Evolutionary conservation across 2,329 filamentous ascomycete species (phyloP).

Genomic region (Epichloe festucae): DNA sequence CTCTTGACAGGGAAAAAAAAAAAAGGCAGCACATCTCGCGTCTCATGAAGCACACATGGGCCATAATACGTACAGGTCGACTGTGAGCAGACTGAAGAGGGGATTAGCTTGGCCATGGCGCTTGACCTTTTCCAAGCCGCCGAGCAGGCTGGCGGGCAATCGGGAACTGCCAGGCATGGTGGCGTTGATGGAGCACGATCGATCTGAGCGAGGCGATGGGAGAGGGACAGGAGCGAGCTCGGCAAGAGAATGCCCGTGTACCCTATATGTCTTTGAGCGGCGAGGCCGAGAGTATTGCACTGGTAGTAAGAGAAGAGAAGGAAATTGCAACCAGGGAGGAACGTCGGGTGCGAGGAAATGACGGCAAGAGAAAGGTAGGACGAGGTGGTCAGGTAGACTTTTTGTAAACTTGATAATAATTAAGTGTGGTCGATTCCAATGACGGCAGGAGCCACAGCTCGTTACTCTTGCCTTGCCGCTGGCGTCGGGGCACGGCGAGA

Average conservation of each 20-base stretch:
- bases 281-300: not conserved
- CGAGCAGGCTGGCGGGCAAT: conserved; percentile 58
- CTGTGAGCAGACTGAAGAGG: conserved; percentile 49
- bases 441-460: too few relatives aligned
- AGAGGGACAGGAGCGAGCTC: not conserved
- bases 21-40: too few relatives aligned
- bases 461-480: not conserved
- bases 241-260: not conserved
- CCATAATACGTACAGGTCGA: conserved; percentile 47
- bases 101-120: conserved; percentile 38
- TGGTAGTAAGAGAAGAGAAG: not conserved
- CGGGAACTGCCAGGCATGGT: conserved; percentile 54
- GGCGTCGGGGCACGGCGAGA: not conserved
- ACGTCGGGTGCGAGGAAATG: not conserved
- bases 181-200: conserved; percentile 2
- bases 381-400: not conserved
- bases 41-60: not conserved
- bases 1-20: not conserved
- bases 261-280: not conserved
- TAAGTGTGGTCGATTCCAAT: too few relatives aligned
- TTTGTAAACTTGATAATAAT: not conserved
- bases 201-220: not conserved
- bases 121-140: conserved; percentile 50
- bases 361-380: not conserved
- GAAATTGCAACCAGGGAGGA: not conserved